Conservation (phyloP, 2,329 filamentous ascomycete species). For the Lachnellula subtilissima region DNA sequence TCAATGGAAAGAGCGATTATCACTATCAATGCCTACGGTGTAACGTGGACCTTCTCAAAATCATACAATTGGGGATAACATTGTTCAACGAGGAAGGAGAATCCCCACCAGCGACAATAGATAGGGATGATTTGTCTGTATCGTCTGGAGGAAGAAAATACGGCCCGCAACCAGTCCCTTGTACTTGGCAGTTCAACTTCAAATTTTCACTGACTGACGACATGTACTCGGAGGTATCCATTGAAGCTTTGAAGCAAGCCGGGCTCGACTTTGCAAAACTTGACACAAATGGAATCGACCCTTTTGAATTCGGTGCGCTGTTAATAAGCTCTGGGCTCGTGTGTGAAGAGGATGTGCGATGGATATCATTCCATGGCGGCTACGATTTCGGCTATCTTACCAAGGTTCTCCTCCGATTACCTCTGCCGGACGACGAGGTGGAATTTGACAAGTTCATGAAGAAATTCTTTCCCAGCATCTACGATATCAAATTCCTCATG, state of each 20-base stretch:
- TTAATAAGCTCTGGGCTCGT: conserved; percentile 90
- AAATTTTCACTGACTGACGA: conserved; percentile 90
- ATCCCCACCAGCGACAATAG: conserved; percentile 58
- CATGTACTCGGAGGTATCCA: conserved; percentile 96
- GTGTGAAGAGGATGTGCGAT: conserved; percentile 80
- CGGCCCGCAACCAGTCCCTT: conserved; percentile 57
- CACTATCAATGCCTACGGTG: conserved; percentile 97
- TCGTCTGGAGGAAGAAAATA: conserved; percentile 37
- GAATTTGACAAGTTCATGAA: conserved; percentile 87
- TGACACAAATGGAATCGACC: conserved; percentile 85
- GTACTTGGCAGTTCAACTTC: conserved; percentile 99
- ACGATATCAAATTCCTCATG: conserved; percentile 97
- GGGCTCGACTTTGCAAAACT: conserved; percentile 89
- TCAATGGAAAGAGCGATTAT: conserved; percentile 93
- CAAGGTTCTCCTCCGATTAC: conserved; percentile 81
- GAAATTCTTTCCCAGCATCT: conserved; percentile 87
- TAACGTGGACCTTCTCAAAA: conserved; percentile 95
- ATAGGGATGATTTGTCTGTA: conserved; percentile 38
- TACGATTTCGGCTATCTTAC: conserved; percentile 98
- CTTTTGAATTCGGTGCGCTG: conserved; percentile 79
- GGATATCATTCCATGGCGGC: conserved; percentile 96
- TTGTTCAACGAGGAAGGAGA: conserved; percentile 90
- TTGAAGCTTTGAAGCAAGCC: conserved; percentile 81
- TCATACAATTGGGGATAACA: conserved; percentile 94
- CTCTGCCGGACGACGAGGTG: conserved; percentile 81